Evolutionary conservation across 2,329 filamentous ascomycete species (phyloP).

Genomic region (Exserohilum turcica): DNA sequence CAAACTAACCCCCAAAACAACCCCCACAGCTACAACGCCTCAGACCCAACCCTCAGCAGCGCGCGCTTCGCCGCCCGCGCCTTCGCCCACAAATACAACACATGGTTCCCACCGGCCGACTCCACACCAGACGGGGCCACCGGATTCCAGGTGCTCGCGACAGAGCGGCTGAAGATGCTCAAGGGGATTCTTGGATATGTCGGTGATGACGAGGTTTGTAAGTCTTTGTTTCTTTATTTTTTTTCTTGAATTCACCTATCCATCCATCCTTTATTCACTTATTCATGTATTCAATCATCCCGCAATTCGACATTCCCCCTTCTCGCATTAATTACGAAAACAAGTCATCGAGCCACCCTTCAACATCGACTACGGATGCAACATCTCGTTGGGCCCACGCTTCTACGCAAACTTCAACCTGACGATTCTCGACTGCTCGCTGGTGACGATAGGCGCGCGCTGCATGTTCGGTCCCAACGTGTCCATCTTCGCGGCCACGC

Average conservation of each 20-base stretch:
- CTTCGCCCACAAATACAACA: constrained; percentile 65
- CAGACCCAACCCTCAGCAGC: constrained; percentile 55
- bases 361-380: constrained; percentile 68
- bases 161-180: constrained; percentile 32
- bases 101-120: constrained; percentile 40
- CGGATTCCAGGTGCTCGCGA: constrained; percentile 34
- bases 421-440: constrained; percentile 58
- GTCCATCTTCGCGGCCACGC: constrained; percentile 58
- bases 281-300: neutral
- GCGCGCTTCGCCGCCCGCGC: constrained; percentile 61
- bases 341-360: constrained; percentile 67
- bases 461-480: constrained; percentile 61
- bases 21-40: constrained; percentile 56
- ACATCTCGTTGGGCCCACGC: constrained; percentile 64
- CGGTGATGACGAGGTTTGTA: constrained; percentile 40
- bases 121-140: constrained; percentile 19
- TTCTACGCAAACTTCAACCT: constrained; percentile 68
- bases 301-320: no score
- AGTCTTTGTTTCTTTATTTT: neutral
- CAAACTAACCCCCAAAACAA: neutral
- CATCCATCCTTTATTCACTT: neutral
- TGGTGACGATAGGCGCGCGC: constrained; percentile 59
- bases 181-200: constrained; percentile 40
- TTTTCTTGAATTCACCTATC: no score
- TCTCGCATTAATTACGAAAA: no score